Evolutionary conservation across 306 rosid genomes (phyloP).

Genomic region (Vigna unguiculata): DNA sequence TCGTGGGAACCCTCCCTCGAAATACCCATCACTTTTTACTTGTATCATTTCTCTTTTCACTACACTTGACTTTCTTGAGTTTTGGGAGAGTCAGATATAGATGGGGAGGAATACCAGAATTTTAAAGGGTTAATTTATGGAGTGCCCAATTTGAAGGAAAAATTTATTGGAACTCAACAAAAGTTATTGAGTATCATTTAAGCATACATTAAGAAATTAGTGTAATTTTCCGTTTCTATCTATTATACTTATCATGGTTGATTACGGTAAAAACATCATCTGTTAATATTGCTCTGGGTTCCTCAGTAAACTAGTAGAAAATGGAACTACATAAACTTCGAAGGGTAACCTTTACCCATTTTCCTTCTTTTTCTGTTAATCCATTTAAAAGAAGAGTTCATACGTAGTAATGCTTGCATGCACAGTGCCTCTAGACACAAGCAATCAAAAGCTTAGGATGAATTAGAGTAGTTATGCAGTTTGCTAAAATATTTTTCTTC

Average conservation of each 20-base stretch:
- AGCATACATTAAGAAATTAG: no score
- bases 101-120: no score
- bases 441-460: background rate
- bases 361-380: background rate
- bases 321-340: background rate
- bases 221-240: no score
- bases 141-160: no score
- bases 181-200: no score
- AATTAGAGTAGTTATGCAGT: background rate
- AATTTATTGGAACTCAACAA: no score
- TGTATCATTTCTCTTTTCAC: no score
- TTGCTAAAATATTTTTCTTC: background rate
- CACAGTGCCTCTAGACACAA: background rate
- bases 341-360: background rate
- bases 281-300: background rate
- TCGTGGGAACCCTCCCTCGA: no score
- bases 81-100: no score
- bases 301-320: constrained; percentile 1
- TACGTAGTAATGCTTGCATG: background rate
- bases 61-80: no score
- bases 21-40: no score
- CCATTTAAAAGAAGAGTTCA: background rate
- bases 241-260: background rate
- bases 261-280: background rate
- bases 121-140: no score